Evolutionary conservation across 164 flowering plant genomes (phyloP).

Genomic region (Kingdonia uniflora): DNA sequence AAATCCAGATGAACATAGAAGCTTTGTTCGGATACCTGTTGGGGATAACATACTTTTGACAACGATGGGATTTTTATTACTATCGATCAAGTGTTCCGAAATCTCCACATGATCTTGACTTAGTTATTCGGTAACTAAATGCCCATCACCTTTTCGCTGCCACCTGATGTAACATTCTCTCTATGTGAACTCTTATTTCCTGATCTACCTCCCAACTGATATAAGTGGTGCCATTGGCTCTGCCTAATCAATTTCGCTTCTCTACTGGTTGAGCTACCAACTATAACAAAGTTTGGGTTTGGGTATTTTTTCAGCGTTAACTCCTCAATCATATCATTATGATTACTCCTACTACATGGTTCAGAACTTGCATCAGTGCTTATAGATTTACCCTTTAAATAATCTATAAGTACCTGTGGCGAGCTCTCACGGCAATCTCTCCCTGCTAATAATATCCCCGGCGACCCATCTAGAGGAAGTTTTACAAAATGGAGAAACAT

Average conservation of each 20-base stretch:
- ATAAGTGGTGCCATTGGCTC: constrained; percentile 41
- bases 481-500: no score
- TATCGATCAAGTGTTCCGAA: constrained; percentile 13
- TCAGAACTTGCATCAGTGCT: constrained; percentile 18
- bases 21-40: constrained; percentile 53
- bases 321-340: constrained; percentile 51
- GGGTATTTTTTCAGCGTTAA: constrained; percentile 36
- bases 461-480: constrained; percentile 20
- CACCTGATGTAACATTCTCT: no score
- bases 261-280: constrained; percentile 33
- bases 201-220: constrained; percentile 37
- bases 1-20: constrained; percentile 63
- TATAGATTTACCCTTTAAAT: constrained; percentile 29
- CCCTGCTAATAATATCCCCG: constrained; percentile 25
- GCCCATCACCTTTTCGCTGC: constrained; percentile 22
- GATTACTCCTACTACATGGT: constrained; percentile 21
- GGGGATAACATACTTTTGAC: constrained; percentile 17
- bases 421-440: constrained; percentile 25
- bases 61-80: constrained; percentile 15
- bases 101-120: constrained; percentile 11
- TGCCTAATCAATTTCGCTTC: constrained; percentile 22
- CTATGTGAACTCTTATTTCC: no score
- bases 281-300: constrained; percentile 25
- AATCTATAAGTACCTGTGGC: constrained; percentile 22
- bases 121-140: constrained; percentile 14